Evolutionary conservation across 331 rosid species (phyloP), one percentile per base, ranked within the genome.

Genomic region (Dryas integrifolia): DNA sequence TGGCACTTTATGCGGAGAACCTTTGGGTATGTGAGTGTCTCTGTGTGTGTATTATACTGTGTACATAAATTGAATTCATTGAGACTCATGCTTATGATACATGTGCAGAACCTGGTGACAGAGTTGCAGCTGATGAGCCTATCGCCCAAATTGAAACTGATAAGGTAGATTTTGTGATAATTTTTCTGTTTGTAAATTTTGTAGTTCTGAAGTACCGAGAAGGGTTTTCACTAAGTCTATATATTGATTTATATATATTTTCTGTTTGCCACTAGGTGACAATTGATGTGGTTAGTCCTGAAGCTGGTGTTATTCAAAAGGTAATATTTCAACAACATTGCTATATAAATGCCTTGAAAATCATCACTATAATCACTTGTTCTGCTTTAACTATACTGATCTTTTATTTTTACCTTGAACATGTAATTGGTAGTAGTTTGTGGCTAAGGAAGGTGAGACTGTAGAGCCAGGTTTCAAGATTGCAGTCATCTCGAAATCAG

Each of bases 141-240:
- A 88, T 88, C 50, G 87, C 90, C 57, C 90, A 85, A 65, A 88
- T 88, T 69, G 90, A 88, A 80, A 88, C 88, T 3, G 90, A 85
- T 46, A 85, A 88, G 92, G 88, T 88, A 74, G 18, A 24, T 18
- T 50, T 47, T 58, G 1, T 1, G 7, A 49, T 68, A 63, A 35
- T 49, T 41, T 21, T 55, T 35, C 38, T 16, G 30, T 15, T 44
- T 52, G 41, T 16, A 5, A 55, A 6, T 11, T 63, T 51, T 43
- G 3, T 58, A 44, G 7, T 57, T 71, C 39, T 57, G 14, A 14
- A 55, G 13, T 44, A 14, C 67, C 24, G 52, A 51, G 24, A 52
- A 59, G 53, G 56, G 2, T 51, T 40, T 11, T 45, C 30, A 9
- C 60, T 12, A 58, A 48, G 24, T 56, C 11, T 58, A 5, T 44